These are phyloP conservation scores for Leishmania turanica DNA, from an alignment of 208 protist genomes.

Conservation along the genomic window DNA sequence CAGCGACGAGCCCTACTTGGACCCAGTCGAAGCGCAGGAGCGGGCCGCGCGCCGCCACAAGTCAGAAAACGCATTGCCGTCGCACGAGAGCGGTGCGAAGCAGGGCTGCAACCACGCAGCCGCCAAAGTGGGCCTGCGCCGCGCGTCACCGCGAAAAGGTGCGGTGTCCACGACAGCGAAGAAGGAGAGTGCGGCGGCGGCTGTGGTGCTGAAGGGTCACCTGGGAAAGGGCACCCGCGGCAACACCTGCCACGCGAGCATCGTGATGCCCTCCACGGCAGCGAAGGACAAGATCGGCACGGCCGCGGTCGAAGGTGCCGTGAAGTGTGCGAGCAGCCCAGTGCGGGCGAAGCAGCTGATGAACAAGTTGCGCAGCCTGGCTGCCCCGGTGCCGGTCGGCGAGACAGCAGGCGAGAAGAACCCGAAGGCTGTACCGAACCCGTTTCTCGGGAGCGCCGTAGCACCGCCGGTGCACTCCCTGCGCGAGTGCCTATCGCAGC, in stretches of 20 bases:
- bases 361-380: slow-evolving; percentile 24
- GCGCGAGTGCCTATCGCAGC: neutral
- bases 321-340: neutral
- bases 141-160: slow-evolving; percentile 12
- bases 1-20: slow-evolving; percentile 10
- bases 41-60: neutral
- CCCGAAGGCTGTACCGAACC: neutral
- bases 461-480: neutral
- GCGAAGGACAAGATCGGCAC: neutral
- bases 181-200: slow-evolving; percentile 19
- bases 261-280: neutral
- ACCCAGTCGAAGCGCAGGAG: neutral
- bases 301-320: neutral
- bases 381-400: slow-evolving; percentile 25
- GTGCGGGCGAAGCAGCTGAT: slow-evolving; percentile 15
- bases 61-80: too few species aligned
- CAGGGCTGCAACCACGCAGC: neutral
- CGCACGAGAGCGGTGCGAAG: neutral
- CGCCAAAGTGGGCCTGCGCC: slow-evolving; percentile 4
- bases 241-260: neutral
- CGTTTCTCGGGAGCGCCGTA: neutral
- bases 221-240: neutral
- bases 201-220: slow-evolving; percentile 8
- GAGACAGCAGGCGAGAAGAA: neutral
- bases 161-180: neutral